These are phyloP conservation scores for Podospora fimiseda DNA, from an alignment of 495 filamentous ascomycete genomes.

Conservation along the genomic window DNA sequence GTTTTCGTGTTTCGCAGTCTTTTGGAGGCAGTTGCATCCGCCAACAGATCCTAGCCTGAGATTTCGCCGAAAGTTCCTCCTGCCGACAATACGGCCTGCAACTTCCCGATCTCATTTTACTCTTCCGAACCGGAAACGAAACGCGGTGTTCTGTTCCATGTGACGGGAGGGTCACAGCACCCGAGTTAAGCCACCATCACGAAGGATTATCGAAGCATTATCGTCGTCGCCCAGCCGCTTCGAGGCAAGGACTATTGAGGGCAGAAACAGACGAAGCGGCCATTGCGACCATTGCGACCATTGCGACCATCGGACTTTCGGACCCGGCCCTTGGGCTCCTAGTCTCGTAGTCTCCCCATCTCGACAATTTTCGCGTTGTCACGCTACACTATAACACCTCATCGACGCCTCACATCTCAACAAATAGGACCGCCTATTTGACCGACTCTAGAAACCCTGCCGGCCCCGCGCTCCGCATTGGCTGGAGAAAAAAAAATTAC, in stretches of 20 bases:
- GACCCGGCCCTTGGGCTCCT: background rate
- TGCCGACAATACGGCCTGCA: no score
- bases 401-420: background rate
- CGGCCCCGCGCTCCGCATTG: slow-evolving; percentile 6
- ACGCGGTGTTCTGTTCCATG: no score
- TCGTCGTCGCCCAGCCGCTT: background rate
- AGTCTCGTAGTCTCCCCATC: background rate
- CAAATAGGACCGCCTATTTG: slow-evolving; percentile 10
- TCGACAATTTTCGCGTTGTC: background rate
- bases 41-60: no score
- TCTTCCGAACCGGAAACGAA: no score
- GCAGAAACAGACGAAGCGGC: background rate
- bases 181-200: no score
- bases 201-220: background rate
- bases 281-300: background rate
- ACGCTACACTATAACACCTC: background rate
- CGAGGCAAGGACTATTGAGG: background rate
- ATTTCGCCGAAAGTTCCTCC: background rate
- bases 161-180: no score
- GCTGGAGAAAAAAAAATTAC: background rate
- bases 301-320: background rate
- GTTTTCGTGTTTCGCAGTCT: background rate
- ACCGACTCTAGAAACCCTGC: slow-evolving; percentile 4
- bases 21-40: background rate
- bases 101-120: no score